A percentile compares a stretch with the other conserved stretches of the same genome.
Evolutionary conservation across 441 rosid species (phyloP).

Genomic region (Rhodomyrtus psidioides): DNA sequence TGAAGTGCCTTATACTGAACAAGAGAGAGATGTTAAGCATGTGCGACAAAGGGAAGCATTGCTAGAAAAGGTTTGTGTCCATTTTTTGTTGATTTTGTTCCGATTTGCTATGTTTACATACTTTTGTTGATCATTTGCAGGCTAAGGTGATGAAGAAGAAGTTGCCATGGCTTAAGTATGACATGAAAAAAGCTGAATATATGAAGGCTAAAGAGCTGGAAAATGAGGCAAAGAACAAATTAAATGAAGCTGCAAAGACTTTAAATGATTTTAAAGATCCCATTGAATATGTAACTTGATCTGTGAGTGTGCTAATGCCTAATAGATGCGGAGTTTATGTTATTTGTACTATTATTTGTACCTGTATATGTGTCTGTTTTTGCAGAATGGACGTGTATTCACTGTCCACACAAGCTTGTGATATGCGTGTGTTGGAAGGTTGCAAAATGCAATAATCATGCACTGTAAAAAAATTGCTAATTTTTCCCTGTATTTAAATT

Average conservation of each 20-base stretch:
- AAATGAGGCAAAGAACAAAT: constrained; percentile 41
- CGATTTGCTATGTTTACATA: too few species aligned
- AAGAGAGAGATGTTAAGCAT: too few species aligned
- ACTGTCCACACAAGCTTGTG: neutral
- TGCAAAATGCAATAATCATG: neutral
- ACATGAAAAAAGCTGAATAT: too few species aligned
- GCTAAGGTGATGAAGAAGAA: too few species aligned
- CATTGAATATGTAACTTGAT: constrained; percentile 44
- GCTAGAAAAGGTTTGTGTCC: too few species aligned
- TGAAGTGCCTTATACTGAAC: too few species aligned
- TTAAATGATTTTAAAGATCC: constrained; percentile 58
- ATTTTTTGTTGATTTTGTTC: too few species aligned
- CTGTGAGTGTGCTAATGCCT: neutral
- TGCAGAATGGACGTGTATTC: neutral
- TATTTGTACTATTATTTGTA: neutral
- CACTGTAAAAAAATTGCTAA: neutral
- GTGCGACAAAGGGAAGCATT: too few species aligned
- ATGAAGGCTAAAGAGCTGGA: too few species aligned
- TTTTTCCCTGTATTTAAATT: neutral
- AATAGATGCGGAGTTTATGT: neutral
- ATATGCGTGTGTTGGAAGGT: neutral
- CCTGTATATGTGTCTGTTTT: neutral
- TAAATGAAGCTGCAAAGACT: constrained; percentile 62
- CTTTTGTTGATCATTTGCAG: too few species aligned
- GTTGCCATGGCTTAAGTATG: too few species aligned